These are phyloP conservation scores for Suhomyces anneliseae DNA, from an alignment of 1,139 yeast genomes.

Conservation along the genomic window DNA sequence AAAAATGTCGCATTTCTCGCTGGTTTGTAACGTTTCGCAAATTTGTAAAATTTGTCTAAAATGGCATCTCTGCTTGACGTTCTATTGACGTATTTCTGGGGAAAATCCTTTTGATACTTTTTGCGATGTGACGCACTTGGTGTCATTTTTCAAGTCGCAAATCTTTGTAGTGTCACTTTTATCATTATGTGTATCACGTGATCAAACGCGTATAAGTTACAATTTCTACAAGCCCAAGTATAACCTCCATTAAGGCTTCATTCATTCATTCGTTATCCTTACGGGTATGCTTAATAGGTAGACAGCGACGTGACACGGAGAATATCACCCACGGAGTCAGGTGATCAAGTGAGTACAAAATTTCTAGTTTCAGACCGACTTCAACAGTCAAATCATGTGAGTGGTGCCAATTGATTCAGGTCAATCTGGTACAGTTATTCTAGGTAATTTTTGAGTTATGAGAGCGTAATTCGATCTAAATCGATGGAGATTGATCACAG, in stretches of 20 bases:
- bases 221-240: neutral
- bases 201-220: neutral
- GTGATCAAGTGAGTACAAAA: conserved; percentile 1
- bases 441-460: neutral
- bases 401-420: neutral
- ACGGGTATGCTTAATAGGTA: conserved; percentile 6
- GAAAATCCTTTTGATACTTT: no score
- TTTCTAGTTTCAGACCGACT: neutral
- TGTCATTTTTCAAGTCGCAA: no score
- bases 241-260: conserved; percentile 2
- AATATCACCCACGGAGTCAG: neutral
- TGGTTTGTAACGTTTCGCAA: no score
- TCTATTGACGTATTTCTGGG: no score
- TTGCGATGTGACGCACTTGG: no score
- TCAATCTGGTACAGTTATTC: neutral
- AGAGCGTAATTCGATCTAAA: neutral
- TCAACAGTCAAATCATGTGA: neutral
- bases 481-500: neutral
- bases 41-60: no score
- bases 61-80: no score
- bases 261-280: conserved; percentile 9
- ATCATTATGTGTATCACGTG: neutral
- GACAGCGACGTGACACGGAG: neutral
- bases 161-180: no score
- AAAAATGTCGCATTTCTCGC: no score